Percentiles rank a stretch among this genome's conserved stretches.
phyloP scores from a whole-genome alignment of 805 yeast genomes.

The Saccharomyces kudriavzevii region DNA sequence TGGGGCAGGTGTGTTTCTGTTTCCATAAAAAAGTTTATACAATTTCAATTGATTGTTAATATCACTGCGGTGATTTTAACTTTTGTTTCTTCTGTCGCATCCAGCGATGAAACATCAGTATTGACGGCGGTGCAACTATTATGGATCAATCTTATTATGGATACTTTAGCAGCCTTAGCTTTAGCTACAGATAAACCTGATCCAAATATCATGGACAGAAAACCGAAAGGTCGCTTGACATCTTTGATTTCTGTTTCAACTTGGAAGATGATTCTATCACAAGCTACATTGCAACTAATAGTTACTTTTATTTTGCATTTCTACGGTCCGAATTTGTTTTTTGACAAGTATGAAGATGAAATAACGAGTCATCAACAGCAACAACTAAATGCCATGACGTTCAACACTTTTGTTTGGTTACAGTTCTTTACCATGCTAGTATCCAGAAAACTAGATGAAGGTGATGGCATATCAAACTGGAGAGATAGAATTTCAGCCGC shows the following conservation, averaged over 20 bases:
- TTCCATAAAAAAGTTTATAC: slow-evolving; percentile 90
- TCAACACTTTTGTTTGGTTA: slow-evolving; percentile 95
- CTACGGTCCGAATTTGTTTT: slow-evolving; percentile 60
- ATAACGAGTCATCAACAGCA: slow-evolving; percentile 39
- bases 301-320: slow-evolving; percentile 79
- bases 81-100: slow-evolving; percentile 86
- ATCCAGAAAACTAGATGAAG: slow-evolving; percentile 85
- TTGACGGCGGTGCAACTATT: slow-evolving; percentile 93
- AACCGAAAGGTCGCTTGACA: slow-evolving; percentile 73
- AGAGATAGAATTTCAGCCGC: slow-evolving; percentile 50
- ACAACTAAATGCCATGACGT: slow-evolving; percentile 75
- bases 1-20: slow-evolving; percentile 98
- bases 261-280: slow-evolving; percentile 98
- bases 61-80: slow-evolving; percentile 93
- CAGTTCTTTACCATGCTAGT: slow-evolving; percentile 91
- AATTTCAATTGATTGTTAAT: slow-evolving; percentile 93
- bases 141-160: slow-evolving; percentile 98
- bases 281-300: slow-evolving; percentile 66
- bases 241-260: slow-evolving; percentile 82
- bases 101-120: slow-evolving; percentile 72
- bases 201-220: slow-evolving; percentile 63
- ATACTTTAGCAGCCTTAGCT: slow-evolving; percentile 94
- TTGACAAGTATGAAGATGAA: slow-evolving; percentile 19
- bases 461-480: slow-evolving; percentile 53
- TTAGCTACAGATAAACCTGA: slow-evolving; percentile 96